Base-by-base conservation (phyloP, 257 asterid genomes). In the Scutellaria barbata region DNA sequence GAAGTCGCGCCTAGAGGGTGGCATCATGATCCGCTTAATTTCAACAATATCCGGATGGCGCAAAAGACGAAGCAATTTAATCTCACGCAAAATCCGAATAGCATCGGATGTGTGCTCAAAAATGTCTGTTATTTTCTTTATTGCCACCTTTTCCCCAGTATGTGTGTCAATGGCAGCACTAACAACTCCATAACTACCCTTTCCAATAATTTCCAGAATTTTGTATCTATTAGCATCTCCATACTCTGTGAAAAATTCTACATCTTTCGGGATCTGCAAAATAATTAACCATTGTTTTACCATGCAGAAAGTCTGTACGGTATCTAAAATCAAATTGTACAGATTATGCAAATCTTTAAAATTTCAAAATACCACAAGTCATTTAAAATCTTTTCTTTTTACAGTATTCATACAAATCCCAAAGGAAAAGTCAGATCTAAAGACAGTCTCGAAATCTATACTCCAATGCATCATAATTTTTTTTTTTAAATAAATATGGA, bases 171-270 rank as follows among this genome's bases (percentile, higher is more conserved):
- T 77, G 65, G 98, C 98, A 39, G 98, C 90, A 77, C 96, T 89
- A 40, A 89, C 98, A 77, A 92, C 96, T 73, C 98, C 98, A 82
- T 92, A 92, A 81, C 98, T 92, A 56, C 98, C 96, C 74, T 88
- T 92, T 64, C 98, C 96, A 60, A 92, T 80, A 47, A 92, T 86
- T 80, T 92, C 98, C 80, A 89, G 76, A 76, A 89, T 92, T 72
- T 88, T 89, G 81, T 92, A 92, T 73, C 96, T 74, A 71, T 83
- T 89, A 33, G 96, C 96, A 63, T 89, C 98, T 41, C 96, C 98
- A 73, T 89, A 89, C 80, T 86, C 98, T 0, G 94, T 86, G 65
- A 92, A 92, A 74, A 89, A 92, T 7, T 92, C 96, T 5, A 67
- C 57, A 73, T 86, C 94, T 82, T 86, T 89, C 9, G 86, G 46